Evolutionary conservation across 306 rosid genomes (phyloP), one percentile per base, ranked within the genome.

Genomic region (Sicyos baderoa): DNA sequence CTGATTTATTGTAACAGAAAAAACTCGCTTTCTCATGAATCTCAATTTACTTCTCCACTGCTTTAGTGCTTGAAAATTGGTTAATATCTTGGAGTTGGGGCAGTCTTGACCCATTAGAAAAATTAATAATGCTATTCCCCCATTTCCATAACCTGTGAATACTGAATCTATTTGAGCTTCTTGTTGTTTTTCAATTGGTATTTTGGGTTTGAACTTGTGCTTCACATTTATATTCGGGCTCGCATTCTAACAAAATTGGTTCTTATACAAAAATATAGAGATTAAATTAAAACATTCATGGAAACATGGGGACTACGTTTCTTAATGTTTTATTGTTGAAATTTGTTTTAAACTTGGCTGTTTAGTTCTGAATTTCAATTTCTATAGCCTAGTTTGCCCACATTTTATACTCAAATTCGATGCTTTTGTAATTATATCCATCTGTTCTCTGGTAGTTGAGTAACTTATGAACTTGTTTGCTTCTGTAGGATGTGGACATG

Each of bases 401-500:
- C 32, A 10, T 18, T 54, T 19, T 21, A 25, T 25, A 23, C 65
- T 27, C 7, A 12, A 22, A 57, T 29, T 16, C 0, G 14, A 60
- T 60, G 23, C 11, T 75, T 58, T 58, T 25, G 64, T 12, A 18
- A 9, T 25, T 2, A 25, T 58, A 58, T 58, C 65, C 67, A 60
- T 32, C 23, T 32, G 48, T 35, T 37, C 16, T 62, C 7, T 62
- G 9, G 50, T 37, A 5, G 69, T 40, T 63, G 69, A 16, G 52
- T 40, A 6, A 40, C 35, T 42, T 19, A 29, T 29, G 35, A 29
- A 29, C 35, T 1, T 29, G 35, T 54, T 72, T 84, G 15, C 68
- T 44, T 74, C 55, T 78, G 76, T 80, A 94, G 99, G 99, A 76
- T 94, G 99, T 62, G 77, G 84, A 54, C 99, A 94, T 40, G 91